Evolutionary conservation across 345 rosid species (phyloP).

Genomic region (Lumnitzera littorea): DNA sequence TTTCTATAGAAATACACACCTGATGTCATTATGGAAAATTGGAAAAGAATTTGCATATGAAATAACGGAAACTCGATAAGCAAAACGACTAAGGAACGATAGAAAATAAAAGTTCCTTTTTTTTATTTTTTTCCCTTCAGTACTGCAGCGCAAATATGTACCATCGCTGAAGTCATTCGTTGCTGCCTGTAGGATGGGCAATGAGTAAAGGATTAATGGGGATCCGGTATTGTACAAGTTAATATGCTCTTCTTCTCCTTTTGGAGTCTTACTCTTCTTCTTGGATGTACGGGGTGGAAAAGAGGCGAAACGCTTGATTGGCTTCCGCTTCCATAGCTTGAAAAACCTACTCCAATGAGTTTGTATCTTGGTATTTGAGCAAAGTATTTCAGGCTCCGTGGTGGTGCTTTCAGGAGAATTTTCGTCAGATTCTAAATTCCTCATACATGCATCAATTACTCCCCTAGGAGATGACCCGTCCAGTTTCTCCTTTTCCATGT

Average conservation of each 20-base stretch:
- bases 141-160: slow-evolving; percentile 6
- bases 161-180: slow-evolving; percentile 65
- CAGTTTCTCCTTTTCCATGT: slow-evolving; percentile 35
- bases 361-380: slow-evolving; percentile 26
- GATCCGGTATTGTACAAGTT: slow-evolving; percentile 55
- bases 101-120: too few relatives aligned
- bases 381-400: slow-evolving; percentile 8
- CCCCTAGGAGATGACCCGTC: slow-evolving; percentile 56
- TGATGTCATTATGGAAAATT: background rate
- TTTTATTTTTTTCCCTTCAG: too few relatives aligned
- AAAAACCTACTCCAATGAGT: slow-evolving; percentile 66
- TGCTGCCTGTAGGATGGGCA: slow-evolving; percentile 54
- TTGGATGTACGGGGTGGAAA: slow-evolving; percentile 36
- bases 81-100: background rate
- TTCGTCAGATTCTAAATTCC: slow-evolving; percentile 13
- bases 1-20: slow-evolving; percentile 35
- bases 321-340: slow-evolving; percentile 53
- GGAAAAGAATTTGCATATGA: background rate
- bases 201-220: slow-evolving; percentile 46
- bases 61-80: background rate
- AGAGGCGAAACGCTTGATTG: slow-evolving; percentile 41
- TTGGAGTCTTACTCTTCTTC: slow-evolving; percentile 34
- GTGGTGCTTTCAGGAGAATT: slow-evolving; percentile 8
- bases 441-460: slow-evolving; percentile 54
- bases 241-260: slow-evolving; percentile 32